Evolutionary conservation across 106 monocot species (phyloP).

Genomic region (Amphibolis antarctica): DNA sequence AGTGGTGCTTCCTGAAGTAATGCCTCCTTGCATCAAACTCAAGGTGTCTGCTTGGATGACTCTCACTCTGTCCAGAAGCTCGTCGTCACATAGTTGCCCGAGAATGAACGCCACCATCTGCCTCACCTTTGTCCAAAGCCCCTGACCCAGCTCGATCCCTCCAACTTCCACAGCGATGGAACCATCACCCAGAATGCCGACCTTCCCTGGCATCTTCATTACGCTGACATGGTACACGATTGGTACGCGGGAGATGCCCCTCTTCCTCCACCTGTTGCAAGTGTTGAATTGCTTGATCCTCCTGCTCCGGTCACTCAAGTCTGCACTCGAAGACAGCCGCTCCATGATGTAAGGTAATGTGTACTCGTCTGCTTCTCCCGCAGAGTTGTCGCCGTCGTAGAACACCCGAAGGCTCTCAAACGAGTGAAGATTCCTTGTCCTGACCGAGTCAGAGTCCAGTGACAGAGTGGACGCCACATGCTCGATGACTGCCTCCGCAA

Average conservation of each 20-base stretch:
- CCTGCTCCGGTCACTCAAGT: constrained; percentile 21
- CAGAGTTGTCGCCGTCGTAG: constrained; percentile 26
- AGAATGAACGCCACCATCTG: constrained; percentile 72
- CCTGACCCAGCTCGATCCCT: constrained; percentile 82
- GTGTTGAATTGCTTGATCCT: constrained; percentile 38
- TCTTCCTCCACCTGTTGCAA: constrained; percentile 50
- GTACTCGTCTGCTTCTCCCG: constrained; percentile 40
- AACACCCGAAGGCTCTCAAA: constrained; percentile 46
- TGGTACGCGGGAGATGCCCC: constrained; percentile 65
- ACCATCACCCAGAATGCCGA: constrained; percentile 56
- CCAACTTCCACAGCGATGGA: constrained; percentile 82
- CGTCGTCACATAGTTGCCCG: constrained; percentile 33
- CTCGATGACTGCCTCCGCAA: constrained; percentile 74
- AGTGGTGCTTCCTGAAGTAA: constrained; percentile 66
- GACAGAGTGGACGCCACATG: constrained; percentile 53
- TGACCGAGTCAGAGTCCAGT: constrained; percentile 31
- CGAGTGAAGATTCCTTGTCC: constrained; percentile 51
- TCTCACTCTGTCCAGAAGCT: constrained; percentile 44
- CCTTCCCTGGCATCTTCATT: constrained; percentile 55
- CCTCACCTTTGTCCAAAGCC: constrained; percentile 88
- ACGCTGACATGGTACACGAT: constrained; percentile 26
- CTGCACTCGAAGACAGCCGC: constrained; percentile 19
- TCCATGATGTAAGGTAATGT: constrained; percentile 40
- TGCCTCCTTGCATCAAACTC: constrained; percentile 69
- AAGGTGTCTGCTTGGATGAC: constrained; percentile 75